Evolutionary conservation across 2,329 filamentous ascomycete genomes (phyloP).

Genomic region (Periconia sp.): DNA sequence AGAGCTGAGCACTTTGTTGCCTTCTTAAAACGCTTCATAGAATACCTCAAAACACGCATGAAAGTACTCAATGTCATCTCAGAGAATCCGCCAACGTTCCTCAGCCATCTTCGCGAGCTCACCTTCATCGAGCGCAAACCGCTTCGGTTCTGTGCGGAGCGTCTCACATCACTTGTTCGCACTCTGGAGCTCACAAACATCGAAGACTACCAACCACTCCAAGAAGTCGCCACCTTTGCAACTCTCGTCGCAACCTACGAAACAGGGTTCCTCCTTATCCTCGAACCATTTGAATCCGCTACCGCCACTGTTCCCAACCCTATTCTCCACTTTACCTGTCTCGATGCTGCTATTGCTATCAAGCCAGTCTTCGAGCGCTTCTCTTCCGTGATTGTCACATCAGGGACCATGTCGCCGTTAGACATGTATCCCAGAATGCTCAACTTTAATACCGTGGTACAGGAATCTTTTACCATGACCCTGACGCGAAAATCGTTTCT

Average conservation of each 20-base stretch:
- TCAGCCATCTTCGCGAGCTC: conserved; percentile 89
- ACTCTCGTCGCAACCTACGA: conserved; percentile 97
- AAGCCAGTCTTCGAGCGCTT: conserved; percentile 97
- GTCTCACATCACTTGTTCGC: conserved; percentile 89
- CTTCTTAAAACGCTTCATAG: conserved; percentile 95
- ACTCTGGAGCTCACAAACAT: conserved; percentile 97
- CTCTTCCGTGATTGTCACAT: conserved; percentile 97
- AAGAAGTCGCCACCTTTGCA: conserved; percentile 97
- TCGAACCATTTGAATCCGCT: conserved; percentile 97
- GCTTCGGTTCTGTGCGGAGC: conserved; percentile 90
- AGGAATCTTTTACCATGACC: conserved; percentile 98
- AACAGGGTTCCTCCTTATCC: conserved; percentile 90
- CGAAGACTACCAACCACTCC: conserved; percentile 94
- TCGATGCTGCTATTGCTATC: conserved; percentile 97
- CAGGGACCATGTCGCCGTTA: conserved; percentile 92
- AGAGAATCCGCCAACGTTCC: conserved; percentile 92
- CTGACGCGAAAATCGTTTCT: conserved; percentile 92
- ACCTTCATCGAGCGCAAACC: conserved; percentile 99
- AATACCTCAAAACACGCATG: conserved; percentile 98
- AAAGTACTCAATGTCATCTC: conserved; percentile 97
- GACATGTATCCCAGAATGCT: conserved; percentile 99
- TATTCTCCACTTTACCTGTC: conserved; percentile 93
- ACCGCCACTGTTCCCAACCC: conserved; percentile 95
- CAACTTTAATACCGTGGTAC: conserved; percentile 87
- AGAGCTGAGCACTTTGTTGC: conserved; percentile 95